Evolutionary conservation across 345 rosid genomes (phyloP).

Genomic region (Gossypium anomalum): DNA sequence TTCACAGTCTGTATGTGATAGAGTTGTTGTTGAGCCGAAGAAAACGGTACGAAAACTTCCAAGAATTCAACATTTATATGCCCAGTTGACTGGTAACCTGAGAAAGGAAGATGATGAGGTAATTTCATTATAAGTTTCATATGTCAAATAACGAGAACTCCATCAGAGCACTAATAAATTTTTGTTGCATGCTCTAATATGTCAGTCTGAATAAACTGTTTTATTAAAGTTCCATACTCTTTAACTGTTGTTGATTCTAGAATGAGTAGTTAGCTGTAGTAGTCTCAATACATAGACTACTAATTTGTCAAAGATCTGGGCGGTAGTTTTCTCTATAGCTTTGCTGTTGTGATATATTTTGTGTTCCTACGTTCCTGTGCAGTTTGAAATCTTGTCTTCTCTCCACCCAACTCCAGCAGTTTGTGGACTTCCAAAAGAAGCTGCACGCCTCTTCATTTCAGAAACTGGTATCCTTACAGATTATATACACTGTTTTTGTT

Average conservation of each 20-base stretch:
- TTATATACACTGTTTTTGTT: background rate
- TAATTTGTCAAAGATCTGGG: background rate
- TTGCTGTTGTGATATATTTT: background rate
- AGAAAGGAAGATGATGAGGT: slow-evolving; percentile 88
- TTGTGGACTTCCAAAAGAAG: slow-evolving; percentile 80
- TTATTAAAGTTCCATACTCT: background rate
- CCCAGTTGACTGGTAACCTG: slow-evolving; percentile 61
- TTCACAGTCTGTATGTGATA: slow-evolving; percentile 60
- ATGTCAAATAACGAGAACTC: slow-evolving; percentile 2
- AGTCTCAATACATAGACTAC: background rate
- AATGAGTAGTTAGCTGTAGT: background rate
- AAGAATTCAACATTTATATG: slow-evolving; percentile 77
- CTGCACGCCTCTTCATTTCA: slow-evolving; percentile 68
- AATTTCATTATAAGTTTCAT: slow-evolving; percentile 2
- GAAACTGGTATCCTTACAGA: slow-evolving; percentile 50
- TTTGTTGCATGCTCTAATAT: background rate
- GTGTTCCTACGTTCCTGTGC: slow-evolving; percentile 20
- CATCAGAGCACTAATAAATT: background rate
- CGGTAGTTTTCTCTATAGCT: background rate
- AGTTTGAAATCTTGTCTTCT: slow-evolving; percentile 70
- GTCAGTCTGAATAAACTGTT: background rate
- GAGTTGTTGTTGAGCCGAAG: slow-evolving; percentile 56
- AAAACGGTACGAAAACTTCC: slow-evolving; percentile 68
- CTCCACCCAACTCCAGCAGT: slow-evolving; percentile 92
- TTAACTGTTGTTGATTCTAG: slow-evolving; percentile 2